phyloP scores from a whole-genome alignment of 768 basidiomycete species.

The Cyclocybe cylindracea region DNA sequence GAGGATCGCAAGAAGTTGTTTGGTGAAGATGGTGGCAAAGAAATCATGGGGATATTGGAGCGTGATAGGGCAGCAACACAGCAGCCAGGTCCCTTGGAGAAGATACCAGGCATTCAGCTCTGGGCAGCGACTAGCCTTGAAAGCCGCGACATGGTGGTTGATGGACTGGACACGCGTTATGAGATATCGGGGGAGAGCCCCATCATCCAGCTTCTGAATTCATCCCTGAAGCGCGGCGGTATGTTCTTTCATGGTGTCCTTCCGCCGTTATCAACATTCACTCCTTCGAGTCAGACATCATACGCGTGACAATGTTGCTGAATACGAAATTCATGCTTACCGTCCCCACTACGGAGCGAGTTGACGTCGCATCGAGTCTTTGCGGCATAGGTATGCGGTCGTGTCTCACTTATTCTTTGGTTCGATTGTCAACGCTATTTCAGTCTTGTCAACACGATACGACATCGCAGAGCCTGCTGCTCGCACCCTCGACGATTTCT shows the following conservation, averaged over 20 bases:
- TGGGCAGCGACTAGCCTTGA: constrained; percentile 8
- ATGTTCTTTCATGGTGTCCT: constrained; percentile 5
- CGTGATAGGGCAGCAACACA: constrained; percentile 33
- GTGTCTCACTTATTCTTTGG: neutral
- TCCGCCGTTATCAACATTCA: neutral
- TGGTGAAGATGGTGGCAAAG: constrained; percentile 41
- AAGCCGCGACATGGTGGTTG: constrained; percentile 3
- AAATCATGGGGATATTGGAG: constrained; percentile 44
- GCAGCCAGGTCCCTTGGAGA: constrained; percentile 11
- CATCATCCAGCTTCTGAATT: constrained; percentile 30
- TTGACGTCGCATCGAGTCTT: constrained; percentile 15
- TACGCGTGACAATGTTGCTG: constrained; percentile 39
- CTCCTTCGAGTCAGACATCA: constrained; percentile 34
- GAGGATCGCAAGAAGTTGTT: constrained; percentile 37
- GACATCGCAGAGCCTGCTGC: constrained; percentile 11
- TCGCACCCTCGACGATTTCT: constrained; percentile 11
- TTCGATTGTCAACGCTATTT: constrained; percentile 5
- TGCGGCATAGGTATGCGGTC: constrained; percentile 16
- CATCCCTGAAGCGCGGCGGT: constrained; percentile 17
- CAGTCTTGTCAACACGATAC: constrained; percentile 2
- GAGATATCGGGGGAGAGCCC: constrained; percentile 18
- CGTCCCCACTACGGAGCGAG: constrained; percentile 28
- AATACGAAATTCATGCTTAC: constrained; percentile 39
- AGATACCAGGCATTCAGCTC: constrained; percentile 13
- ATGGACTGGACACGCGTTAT: constrained; percentile 10